A percentile compares a stretch with the other conserved stretches of the same genome.
phyloP scores from a whole-genome alignment of 768 basidiomycete species.

The Mycena chlorophos region DNA sequence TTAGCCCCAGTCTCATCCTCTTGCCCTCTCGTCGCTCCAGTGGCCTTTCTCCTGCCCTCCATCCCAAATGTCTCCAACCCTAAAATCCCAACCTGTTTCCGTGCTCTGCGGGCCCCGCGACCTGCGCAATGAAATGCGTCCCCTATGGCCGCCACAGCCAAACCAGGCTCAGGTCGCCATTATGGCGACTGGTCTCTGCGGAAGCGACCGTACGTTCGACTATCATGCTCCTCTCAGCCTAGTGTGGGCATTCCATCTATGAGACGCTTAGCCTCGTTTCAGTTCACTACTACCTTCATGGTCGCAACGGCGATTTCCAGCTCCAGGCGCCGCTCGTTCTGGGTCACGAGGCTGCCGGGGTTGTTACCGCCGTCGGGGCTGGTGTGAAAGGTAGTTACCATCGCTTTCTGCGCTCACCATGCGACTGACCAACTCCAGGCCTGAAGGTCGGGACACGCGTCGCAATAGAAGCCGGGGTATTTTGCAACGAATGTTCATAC shows the following conservation, averaged over 20 bases:
- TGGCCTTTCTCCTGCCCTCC: background rate
- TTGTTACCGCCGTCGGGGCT: slow-evolving; percentile 80
- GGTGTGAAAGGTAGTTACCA: slow-evolving; percentile 45
- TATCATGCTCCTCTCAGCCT: no score
- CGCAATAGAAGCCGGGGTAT: slow-evolving; percentile 90
- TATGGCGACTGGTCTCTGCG: slow-evolving; percentile 86
- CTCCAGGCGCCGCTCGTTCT: slow-evolving; percentile 85
- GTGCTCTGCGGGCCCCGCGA: slow-evolving; percentile 85
- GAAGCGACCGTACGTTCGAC: slow-evolving; percentile 72
- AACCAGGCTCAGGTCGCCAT: slow-evolving; percentile 81
- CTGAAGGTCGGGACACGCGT: slow-evolving; percentile 81
- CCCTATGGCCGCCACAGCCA: slow-evolving; percentile 66
- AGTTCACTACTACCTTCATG: slow-evolving; percentile 93
- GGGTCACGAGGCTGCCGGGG: slow-evolving; percentile 91
- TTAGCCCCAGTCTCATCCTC: no score
- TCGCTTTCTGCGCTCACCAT: background rate
- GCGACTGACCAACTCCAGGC: slow-evolving; percentile 27
- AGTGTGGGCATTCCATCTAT: no score
- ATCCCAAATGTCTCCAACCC: slow-evolving; percentile 46
- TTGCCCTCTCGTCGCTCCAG: no score
- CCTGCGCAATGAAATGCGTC: slow-evolving; percentile 75
- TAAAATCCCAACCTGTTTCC: slow-evolving; percentile 68
- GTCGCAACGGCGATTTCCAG: slow-evolving; percentile 90
- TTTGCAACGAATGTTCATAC: slow-evolving; percentile 73
- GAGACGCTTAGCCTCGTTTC: slow-evolving; percentile 8